These are phyloP conservation scores for Aureobasidium sp. DNA, from an alignment of 2,329 filamentous ascomycete species.

Conservation along the genomic window DNA sequence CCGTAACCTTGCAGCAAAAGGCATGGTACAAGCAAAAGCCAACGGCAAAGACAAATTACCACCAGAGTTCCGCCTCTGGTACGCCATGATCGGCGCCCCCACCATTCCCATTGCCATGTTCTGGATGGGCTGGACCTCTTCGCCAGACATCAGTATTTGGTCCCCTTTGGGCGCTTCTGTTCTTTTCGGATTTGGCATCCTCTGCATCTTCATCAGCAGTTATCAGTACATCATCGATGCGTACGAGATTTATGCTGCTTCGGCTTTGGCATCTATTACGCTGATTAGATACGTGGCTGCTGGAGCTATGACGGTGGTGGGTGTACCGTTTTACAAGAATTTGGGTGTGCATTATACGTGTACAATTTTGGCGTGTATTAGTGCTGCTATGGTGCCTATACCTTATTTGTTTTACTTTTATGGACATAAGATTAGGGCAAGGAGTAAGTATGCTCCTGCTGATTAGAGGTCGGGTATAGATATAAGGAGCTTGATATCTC, in stretches of 20 bases:
- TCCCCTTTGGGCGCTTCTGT: slow-evolving; percentile 42
- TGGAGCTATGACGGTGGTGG: slow-evolving; percentile 32
- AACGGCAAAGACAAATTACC: slow-evolving; percentile 32
- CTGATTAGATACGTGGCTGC: slow-evolving; percentile 33
- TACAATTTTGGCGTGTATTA: slow-evolving; percentile 27
- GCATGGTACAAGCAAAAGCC: slow-evolving; percentile 34
- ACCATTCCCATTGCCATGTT: slow-evolving; percentile 45
- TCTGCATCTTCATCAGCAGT: slow-evolving; percentile 38
- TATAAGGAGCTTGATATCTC: neutral
- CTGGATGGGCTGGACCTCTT: slow-evolving; percentile 51
- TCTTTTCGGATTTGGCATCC: slow-evolving; percentile 42
- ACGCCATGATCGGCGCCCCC: slow-evolving; percentile 42
- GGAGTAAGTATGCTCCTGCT: slow-evolving; percentile 20
- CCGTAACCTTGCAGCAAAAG: slow-evolving; percentile 35
- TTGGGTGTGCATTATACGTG: slow-evolving; percentile 28
- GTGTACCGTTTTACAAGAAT: slow-evolving; percentile 32
- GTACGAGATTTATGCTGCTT: slow-evolving; percentile 46
- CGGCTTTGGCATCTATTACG: slow-evolving; percentile 35
- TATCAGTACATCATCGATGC: slow-evolving; percentile 53
- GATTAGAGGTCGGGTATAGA: neutral
- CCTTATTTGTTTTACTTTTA: slow-evolving; percentile 39
- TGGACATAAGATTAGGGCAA: slow-evolving; percentile 26
- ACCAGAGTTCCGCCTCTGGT: slow-evolving; percentile 48
- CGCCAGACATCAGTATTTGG: slow-evolving; percentile 41
- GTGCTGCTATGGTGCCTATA: slow-evolving; percentile 27